Evolutionary conservation across 495 filamentous ascomycete genomes (phyloP), one percentile per base, ranked within the genome.

Genomic region (Lasiosphaeria hispida): DNA sequence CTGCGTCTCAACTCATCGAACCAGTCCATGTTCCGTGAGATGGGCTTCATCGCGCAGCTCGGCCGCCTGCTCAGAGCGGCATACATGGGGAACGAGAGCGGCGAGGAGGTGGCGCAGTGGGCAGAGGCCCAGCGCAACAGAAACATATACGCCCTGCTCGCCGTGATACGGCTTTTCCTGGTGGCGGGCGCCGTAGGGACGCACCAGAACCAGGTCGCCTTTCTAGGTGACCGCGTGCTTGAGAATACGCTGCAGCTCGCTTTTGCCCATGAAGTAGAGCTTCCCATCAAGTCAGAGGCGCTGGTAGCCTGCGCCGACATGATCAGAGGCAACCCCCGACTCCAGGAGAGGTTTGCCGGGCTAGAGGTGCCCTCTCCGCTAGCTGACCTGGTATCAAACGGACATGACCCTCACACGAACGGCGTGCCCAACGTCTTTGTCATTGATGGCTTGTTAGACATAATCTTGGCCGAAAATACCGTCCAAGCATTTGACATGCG

Each of bases 21-120:
- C 67, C 95, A 97, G 71, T 92, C 90, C 36, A 87, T 91, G 61
- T 97, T 98, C 67, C 80, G 94, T 48, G 95, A 98, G 69, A 93
- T 88, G 37, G 92, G 91, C 0, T 93, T 87, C 64, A 83, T 96
- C 18, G 80, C 85, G 33, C 87, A 85, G 66, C 71, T 96, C 45
- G 83, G 85, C 17, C 82, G 79, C 19, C 76, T 97, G 18, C 78
- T 97, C 10, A 72, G 75, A 41, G 83, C 86, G 65, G 82, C 84
- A 58, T 81, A 86, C 54, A 68, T 75, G 60, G 78, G 78, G 41
- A 75, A 81, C 43, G 80, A 81, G 35, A 75, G 74, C 7, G 81
- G 85, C 18, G 84, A 84, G 40, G 83, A 86, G 43, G 73, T 86
- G 10, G 80, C 87, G 10, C 80, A 85, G 34, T 96, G 90, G 86